A percentile compares a stretch with the other conserved stretches of the same genome.
phyloP scores from a whole-genome alignment of 1,284 basidiomycete species.

The Heterobasidion annosum region DNA sequence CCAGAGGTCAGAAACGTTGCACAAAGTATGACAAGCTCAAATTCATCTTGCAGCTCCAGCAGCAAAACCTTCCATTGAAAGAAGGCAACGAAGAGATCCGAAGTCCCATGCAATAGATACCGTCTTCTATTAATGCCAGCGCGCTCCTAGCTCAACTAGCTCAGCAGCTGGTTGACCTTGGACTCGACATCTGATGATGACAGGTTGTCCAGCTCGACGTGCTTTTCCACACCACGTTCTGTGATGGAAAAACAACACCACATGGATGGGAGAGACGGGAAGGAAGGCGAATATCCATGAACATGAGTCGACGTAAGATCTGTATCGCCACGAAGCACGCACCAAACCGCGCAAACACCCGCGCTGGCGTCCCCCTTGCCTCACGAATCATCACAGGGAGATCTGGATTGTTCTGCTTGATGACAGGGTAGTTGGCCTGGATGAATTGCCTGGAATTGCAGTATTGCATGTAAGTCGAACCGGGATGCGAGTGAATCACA shows the following conservation, averaged over 20 bases:
- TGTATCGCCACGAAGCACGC: slow-evolving; percentile 25
- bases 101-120: background rate
- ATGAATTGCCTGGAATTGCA: slow-evolving; percentile 66
- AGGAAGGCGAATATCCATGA: background rate
- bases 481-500: background rate
- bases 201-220: slow-evolving; percentile 74
- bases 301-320: background rate
- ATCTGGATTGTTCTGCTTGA: slow-evolving; percentile 88
- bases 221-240: slow-evolving; percentile 76
- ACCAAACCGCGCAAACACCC: slow-evolving; percentile 91
- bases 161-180: slow-evolving; percentile 55
- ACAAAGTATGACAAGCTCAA: too few relatives aligned
- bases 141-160: background rate
- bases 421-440: slow-evolving; percentile 65
- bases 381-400: slow-evolving; percentile 86
- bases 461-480: background rate
- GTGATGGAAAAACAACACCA: slow-evolving; percentile 2
- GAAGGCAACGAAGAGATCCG: background rate
- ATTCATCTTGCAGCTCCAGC: too few relatives aligned
- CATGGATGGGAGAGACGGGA: background rate
- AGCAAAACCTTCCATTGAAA: background rate
- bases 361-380: slow-evolving; percentile 81
- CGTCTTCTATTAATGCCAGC: background rate
- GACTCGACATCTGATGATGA: slow-evolving; percentile 63
- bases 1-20: too few relatives aligned